Conservation (phyloP, 352 stramenopile species). For the Phytophthora melonis region DNA sequence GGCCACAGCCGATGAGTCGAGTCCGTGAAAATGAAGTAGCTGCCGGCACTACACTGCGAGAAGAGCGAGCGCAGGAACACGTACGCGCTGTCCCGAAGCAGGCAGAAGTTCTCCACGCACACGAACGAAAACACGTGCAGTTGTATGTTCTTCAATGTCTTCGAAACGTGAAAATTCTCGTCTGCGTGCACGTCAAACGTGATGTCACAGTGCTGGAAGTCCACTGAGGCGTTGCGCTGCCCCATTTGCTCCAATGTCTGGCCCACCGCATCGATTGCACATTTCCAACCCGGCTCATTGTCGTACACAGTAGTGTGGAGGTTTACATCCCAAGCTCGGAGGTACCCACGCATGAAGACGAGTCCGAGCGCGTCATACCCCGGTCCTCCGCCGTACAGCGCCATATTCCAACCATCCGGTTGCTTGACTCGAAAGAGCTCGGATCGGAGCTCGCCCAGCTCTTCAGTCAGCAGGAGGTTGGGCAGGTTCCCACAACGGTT, state of each 20-base stretch:
- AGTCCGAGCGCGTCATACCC: conserved; percentile 68
- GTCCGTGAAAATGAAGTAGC: conserved; percentile 74
- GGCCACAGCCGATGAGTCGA: conserved; percentile 80
- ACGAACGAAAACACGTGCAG: conserved; percentile 80
- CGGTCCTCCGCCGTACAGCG: conserved; percentile 70
- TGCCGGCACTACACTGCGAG: conserved; percentile 34
- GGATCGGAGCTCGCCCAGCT: conserved; percentile 60
- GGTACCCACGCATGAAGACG: conserved; percentile 62
- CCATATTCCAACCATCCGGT: conserved; percentile 49
- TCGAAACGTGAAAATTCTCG: conserved; percentile 49
- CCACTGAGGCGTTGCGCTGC: conserved; percentile 33
- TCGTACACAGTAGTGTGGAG: conserved; percentile 75
- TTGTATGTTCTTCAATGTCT: conserved; percentile 42
- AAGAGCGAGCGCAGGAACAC: conserved; percentile 69
- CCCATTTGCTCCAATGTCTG: conserved; percentile 41
- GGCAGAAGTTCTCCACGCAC: conserved; percentile 74
- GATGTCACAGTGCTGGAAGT: conserved; percentile 72
- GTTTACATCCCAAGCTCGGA: conserved; percentile 52
- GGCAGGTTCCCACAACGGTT: conserved; percentile 78
- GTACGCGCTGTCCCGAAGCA: conserved; percentile 57
- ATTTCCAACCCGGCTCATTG: conserved; percentile 71
- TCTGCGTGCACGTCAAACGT: conserved; percentile 46
- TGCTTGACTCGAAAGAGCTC: conserved; percentile 53
- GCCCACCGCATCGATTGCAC: conserved; percentile 46
- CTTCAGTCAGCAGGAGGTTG: conserved; percentile 59